These are phyloP conservation scores for Forsythia suspensa DNA, from an alignment of 257 asterid genomes.

Conservation along the genomic window DNA sequence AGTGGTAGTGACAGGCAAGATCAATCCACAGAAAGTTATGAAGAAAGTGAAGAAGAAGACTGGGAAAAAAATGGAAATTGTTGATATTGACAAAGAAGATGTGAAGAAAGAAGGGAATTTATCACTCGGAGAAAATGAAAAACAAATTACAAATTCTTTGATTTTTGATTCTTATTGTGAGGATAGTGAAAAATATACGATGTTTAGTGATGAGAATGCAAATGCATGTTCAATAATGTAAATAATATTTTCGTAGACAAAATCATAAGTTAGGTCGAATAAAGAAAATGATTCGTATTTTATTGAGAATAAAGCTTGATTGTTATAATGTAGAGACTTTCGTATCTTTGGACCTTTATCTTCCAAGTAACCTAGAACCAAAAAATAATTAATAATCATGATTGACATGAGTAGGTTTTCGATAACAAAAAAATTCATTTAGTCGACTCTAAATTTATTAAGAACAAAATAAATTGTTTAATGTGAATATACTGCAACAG, in stretches of 20 bases:
- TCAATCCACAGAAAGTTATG: conserved; percentile 54
- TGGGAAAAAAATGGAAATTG: conserved; percentile 60
- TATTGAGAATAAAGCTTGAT: too few relatives aligned
- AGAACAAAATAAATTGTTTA: too few relatives aligned
- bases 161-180: conserved; percentile 33
- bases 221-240: conserved; percentile 76
- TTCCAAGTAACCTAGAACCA: too few relatives aligned
- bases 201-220: conserved; percentile 80
- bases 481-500: too few relatives aligned
- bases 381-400: too few relatives aligned
- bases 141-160: conserved; percentile 27
- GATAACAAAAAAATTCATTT: too few relatives aligned
- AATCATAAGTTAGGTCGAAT: too few relatives aligned
- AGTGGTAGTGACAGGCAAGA: conserved; percentile 53
- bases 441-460: too few relatives aligned
- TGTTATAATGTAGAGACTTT: too few relatives aligned
- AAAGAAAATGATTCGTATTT: too few relatives aligned
- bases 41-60: conserved; percentile 70
- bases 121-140: conserved; percentile 8
- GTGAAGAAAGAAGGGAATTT: conserved; percentile 14
- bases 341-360: too few relatives aligned
- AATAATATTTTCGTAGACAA: neutral
- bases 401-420: too few relatives aligned
- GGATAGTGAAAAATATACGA: conserved; percentile 36
- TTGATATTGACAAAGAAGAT: conserved; percentile 32